A percentile compares a stretch with the other conserved stretches of the same genome.
Evolutionary conservation across 1,284 basidiomycete genomes (phyloP).

Genomic region (Leccinum solheimii): DNA sequence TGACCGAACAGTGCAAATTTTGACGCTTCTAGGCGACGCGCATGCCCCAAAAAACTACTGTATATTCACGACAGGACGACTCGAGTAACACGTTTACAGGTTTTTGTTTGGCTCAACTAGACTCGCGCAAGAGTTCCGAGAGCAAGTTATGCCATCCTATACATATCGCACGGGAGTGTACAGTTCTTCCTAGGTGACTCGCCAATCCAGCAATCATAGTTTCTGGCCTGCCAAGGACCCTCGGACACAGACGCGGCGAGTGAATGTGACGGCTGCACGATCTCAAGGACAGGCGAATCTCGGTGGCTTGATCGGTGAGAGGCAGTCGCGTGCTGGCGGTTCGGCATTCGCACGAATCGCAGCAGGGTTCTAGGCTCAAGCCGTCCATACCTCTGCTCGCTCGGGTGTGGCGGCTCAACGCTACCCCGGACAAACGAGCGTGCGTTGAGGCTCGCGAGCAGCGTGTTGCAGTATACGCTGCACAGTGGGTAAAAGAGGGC

Average conservation of each 20-base stretch:
- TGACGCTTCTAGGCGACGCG: not conserved
- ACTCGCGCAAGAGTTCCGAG: not conserved
- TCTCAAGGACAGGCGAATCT: not conserved
- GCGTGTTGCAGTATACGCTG: constrained; percentile 35
- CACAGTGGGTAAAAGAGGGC: constrained; percentile 34
- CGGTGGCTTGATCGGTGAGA: not conserved
- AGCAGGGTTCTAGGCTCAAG: not conserved
- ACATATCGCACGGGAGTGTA: not conserved
- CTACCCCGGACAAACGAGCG: constrained; percentile 20
- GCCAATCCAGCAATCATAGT: not conserved
- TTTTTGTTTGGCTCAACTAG: not conserved
- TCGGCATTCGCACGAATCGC: not conserved
- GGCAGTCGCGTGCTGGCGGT: not conserved
- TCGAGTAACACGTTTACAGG: not conserved
- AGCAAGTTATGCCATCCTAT: not conserved
- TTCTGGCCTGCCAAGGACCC: not conserved
- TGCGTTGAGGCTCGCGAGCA: constrained; percentile 35
- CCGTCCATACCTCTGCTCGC: constrained; percentile 1
- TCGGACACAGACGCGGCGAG: not conserved
- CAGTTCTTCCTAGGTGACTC: not conserved
- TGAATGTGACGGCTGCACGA: not conserved
- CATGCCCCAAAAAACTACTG: not conserved
- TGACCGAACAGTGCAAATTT: not conserved
- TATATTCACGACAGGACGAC: not conserved
- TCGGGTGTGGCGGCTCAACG: constrained; percentile 1